These are phyloP conservation scores for Trifolium dubium DNA, from an alignment of 306 rosid genomes.

Conservation along the genomic window DNA sequence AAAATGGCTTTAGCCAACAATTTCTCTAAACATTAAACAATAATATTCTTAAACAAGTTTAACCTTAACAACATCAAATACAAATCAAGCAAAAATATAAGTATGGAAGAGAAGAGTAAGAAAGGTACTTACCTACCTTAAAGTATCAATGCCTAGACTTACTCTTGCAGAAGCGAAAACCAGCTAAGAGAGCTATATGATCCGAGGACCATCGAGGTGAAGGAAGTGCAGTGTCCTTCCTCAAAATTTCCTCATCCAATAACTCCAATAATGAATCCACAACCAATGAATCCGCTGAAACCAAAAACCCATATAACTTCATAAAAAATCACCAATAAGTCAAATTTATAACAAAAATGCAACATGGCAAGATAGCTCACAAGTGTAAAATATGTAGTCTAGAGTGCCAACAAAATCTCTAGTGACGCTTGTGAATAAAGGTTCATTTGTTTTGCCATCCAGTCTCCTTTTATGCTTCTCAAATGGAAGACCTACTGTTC, in stretches of 20 bases:
- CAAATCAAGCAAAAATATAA: neutral
- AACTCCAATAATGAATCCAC: slow-evolving; percentile 95
- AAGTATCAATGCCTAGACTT: slow-evolving; percentile 79
- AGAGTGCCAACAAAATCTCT: slow-evolving; percentile 95
- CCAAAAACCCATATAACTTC: slow-evolving; percentile 29
- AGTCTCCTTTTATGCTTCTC: slow-evolving; percentile 85
- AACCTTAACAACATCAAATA: neutral
- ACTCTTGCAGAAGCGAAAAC: slow-evolving; percentile 88
- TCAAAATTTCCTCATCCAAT: slow-evolving; percentile 92
- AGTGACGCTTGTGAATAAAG: slow-evolving; percentile 86
- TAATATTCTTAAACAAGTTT: neutral
- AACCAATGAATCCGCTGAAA: slow-evolving; percentile 91
- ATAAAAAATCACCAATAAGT: slow-evolving; percentile 5
- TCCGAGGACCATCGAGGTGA: slow-evolving; percentile 99
- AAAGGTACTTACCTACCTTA: slow-evolving; percentile 48
- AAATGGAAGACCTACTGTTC: slow-evolving; percentile 65
- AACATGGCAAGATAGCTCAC: slow-evolving; percentile 48
- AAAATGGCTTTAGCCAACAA: slow-evolving; percentile 5
- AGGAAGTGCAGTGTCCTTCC: slow-evolving; percentile 99
- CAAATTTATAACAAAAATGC: slow-evolving; percentile 11
- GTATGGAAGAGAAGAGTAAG: slow-evolving; percentile 5
- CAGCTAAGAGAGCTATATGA: slow-evolving; percentile 95
- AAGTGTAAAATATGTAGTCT: slow-evolving; percentile 98
- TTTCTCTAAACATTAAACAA: neutral
- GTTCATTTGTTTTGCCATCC: slow-evolving; percentile 83